Conservation (phyloP, 2,329 filamentous ascomycete species). For the Colletotrichum aenigma region DNA sequence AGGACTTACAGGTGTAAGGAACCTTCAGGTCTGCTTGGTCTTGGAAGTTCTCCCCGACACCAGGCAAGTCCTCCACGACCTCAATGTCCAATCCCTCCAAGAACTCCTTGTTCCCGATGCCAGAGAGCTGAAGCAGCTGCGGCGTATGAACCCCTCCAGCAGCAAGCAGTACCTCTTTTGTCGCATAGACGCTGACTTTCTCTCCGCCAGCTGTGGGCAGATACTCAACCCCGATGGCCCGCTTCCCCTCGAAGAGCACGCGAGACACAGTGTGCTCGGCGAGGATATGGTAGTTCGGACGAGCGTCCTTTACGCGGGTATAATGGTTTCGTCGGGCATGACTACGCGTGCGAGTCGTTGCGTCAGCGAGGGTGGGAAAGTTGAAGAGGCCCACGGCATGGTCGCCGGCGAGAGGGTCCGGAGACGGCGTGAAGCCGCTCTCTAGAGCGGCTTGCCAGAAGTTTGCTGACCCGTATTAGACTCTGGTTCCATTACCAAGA, state of each 20-base stretch:
- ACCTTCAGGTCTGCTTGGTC: constrained; percentile 38
- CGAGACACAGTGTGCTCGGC: constrained; percentile 59
- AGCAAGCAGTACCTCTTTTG: constrained; percentile 44
- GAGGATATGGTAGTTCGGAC: constrained; percentile 65
- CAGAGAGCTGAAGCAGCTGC: constrained; percentile 52
- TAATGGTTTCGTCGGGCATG: constrained; percentile 32
- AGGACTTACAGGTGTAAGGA: constrained; percentile 23
- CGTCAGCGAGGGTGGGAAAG: constrained; percentile 29
- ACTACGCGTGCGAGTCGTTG: constrained; percentile 31
- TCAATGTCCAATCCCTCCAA: constrained; percentile 42
- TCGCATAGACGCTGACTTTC: constrained; percentile 3
- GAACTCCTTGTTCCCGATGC: constrained; percentile 43
- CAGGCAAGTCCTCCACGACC: constrained; percentile 46
- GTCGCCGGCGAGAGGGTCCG: constrained; percentile 27
- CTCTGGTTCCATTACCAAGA: rapidly evolving
- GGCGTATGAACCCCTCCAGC: constrained; percentile 44
- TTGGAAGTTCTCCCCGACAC: constrained; percentile 52
- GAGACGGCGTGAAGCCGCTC: constrained; percentile 23
- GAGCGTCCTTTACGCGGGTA: constrained; percentile 33
- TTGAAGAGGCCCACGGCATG: constrained; percentile 28
- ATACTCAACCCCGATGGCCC: constrained; percentile 63
- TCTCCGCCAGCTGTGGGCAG: constrained; percentile 27
- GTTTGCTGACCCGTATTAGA: neutral
- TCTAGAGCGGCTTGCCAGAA: constrained; percentile 31
- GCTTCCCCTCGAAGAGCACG: constrained; percentile 56